phyloP scores from a whole-genome alignment of 1,284 basidiomycete genomes.

The Microbotryum violaceum region DNA sequence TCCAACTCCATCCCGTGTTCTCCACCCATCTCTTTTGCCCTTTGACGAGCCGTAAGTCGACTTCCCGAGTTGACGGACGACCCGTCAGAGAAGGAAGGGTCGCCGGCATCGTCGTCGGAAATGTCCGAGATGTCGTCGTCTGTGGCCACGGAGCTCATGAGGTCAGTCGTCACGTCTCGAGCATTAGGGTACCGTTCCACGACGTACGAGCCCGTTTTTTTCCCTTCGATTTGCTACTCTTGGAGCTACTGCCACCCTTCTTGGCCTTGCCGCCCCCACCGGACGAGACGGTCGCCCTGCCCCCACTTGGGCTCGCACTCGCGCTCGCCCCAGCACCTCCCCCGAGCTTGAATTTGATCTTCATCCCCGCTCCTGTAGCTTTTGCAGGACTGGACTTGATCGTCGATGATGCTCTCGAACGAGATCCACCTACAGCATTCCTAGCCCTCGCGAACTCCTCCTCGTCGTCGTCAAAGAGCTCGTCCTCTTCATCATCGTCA shows the following conservation, averaged over 20 bases:
- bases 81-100: constrained; percentile 2
- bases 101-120: constrained; percentile 3
- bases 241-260: neutral
- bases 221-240: constrained; percentile 2
- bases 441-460: too few relatives aligned
- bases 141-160: neutral
- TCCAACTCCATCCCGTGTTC: constrained; percentile 23
- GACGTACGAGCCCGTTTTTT: neutral
- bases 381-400: neutral
- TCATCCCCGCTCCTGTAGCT: constrained; percentile 10
- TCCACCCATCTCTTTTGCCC: constrained; percentile 29
- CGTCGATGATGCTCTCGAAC: neutral
- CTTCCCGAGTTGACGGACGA: too few relatives aligned
- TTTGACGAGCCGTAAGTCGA: constrained; percentile 22
- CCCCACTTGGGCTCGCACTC: neutral
- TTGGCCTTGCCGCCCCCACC: neutral
- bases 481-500: constrained; percentile 2
- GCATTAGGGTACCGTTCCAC: too few relatives aligned
- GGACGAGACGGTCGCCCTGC: neutral
- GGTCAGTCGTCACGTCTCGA: too few relatives aligned
- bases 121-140: constrained; percentile 1
- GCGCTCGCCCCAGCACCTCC: neutral
- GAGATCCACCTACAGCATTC: too few relatives aligned
- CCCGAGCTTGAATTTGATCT: constrained; percentile 32
- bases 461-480: too few relatives aligned